A percentile compares a stretch with the other conserved stretches of the same genome.
Evolutionary conservation across 495 filamentous ascomycete genomes (phyloP).

Genomic region (Cairneyella variabilis): DNA sequence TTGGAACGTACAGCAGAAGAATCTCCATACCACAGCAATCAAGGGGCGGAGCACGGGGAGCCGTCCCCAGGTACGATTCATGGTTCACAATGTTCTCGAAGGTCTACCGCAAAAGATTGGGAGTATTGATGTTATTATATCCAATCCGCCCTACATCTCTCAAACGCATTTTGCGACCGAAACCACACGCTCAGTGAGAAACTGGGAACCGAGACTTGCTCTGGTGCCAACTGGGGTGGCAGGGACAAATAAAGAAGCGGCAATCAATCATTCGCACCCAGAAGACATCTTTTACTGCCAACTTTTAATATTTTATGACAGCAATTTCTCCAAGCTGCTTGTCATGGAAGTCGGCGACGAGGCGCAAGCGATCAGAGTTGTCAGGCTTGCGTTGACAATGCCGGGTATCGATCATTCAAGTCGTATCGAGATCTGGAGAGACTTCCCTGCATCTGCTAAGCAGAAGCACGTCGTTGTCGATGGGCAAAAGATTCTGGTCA

Average conservation of each 20-base stretch:
- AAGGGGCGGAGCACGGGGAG: background rate
- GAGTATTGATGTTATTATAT: conserved; percentile 54
- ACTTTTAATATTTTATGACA: background rate
- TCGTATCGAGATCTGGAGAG: conserved; percentile 50
- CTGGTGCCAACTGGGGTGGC: conserved; percentile 53
- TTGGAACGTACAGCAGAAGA: conserved; percentile 37
- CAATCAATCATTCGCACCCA: conserved; percentile 17
- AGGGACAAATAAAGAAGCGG: background rate
- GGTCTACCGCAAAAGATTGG: conserved; percentile 82
- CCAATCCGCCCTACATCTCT: conserved; percentile 93
- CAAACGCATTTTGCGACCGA: conserved; percentile 44
- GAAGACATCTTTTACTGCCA: conserved; percentile 58
- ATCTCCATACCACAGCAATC: background rate
- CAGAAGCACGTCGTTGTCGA: background rate
- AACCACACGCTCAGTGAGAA: conserved; percentile 69
- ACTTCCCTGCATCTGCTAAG: conserved; percentile 27
- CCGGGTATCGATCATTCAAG: conserved; percentile 2
- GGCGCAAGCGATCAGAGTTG: conserved; percentile 55
- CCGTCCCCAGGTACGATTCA: conserved; percentile 2
- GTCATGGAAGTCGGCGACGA: conserved; percentile 57
- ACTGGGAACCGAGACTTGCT: conserved; percentile 73
- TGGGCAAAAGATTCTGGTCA: conserved; percentile 1
- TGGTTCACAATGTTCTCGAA: conserved; percentile 57
- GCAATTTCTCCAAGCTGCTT: conserved; percentile 32
- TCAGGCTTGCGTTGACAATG: conserved; percentile 33